Evolutionary conservation across 1,284 basidiomycete genomes (phyloP), one percentile per base, ranked within the genome.

Genomic region (Ceratobasidium sp.): DNA sequence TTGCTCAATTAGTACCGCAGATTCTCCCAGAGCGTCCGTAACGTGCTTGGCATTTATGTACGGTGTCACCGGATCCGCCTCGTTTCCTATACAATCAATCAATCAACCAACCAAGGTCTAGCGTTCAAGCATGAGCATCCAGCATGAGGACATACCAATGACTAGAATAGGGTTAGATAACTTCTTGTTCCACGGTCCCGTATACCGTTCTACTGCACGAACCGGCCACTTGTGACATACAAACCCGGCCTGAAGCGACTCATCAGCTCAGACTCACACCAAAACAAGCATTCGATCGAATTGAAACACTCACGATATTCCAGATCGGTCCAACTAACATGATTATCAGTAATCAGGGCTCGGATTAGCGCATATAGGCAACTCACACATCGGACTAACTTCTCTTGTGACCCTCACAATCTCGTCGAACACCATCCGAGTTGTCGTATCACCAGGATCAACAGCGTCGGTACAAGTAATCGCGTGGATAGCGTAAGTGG

Each of bases 391-490:
- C 17, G 52, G 77, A 20, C 62, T 66, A 20, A 76, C 64, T 23
- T 56, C 50, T 26, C 52, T 26, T 23, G 74, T 67, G 1, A 76
- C 64, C 13, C 28, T 23, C 12, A 77, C 54, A 15, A 78, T 20
- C 15, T 50, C 28, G 28, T 79, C 64, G 26, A 77, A 78, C 23
- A 77, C 74, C 46, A 70, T 77, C 57, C 15, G 28, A 20, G 78
- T 79, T 13, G 78, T 79, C 4, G 52, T 54, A 42, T 71, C 71
- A 5, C 65, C 73, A 2, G 74, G 10, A 52, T 79, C 65, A 23
- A 70, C 42, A n/a, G 78, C 75, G 42, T 79, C 78, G 6, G 65
- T 76, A 48, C 78, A 78, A 46, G 78, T 77, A 20, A 79, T 64
- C 17, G 77, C 75, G 59, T 26, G 52, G n/a, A 26, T 56, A 23